A percentile compares a stretch with the other conserved stretches of the same genome.
Evolutionary conservation across 129 eudicot genomes (phyloP).

Genomic region (Lactuca sativa): DNA sequence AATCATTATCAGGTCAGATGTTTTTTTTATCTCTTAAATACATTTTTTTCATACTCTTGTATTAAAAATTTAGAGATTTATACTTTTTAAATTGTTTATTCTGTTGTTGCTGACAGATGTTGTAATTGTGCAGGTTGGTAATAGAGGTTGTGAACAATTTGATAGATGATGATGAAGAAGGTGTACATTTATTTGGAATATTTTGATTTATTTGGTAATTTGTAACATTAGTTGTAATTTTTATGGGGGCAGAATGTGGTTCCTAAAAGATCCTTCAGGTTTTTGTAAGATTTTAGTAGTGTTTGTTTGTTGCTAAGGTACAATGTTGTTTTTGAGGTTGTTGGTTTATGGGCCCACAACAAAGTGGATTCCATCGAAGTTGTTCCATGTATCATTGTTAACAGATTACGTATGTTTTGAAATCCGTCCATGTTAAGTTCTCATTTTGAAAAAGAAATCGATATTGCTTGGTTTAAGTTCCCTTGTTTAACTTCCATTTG

Average conservation of each 20-base stretch:
- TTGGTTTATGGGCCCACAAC: neutral
- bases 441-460: no score
- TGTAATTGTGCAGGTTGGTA: conserved; percentile 42
- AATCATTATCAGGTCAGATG: conserved; percentile 63
- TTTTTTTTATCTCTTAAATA: neutral
- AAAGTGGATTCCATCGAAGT: no score
- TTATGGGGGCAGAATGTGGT: neutral
- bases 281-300: conserved; percentile 3
- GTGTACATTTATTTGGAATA: conserved; percentile 31
- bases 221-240: conserved; percentile 25
- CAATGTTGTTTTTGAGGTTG: neutral
- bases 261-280: neutral
- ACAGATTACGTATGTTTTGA: no score
- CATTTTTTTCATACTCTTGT: neutral
- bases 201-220: conserved; percentile 11
- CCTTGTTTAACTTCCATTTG: no score
- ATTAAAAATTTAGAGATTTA: neutral
- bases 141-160: conserved; percentile 41
- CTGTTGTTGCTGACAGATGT: neutral
- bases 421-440: no score
- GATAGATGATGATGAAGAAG: conserved; percentile 47
- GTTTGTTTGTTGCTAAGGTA: neutral
- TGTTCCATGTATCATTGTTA: no score
- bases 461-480: no score
- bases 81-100: conserved; percentile 4